Percentiles rank a stretch among this genome's conserved stretches.
phyloP scores from a whole-genome alignment of 2,329 filamentous ascomycete species.

The Hortaea werneckii region DNA sequence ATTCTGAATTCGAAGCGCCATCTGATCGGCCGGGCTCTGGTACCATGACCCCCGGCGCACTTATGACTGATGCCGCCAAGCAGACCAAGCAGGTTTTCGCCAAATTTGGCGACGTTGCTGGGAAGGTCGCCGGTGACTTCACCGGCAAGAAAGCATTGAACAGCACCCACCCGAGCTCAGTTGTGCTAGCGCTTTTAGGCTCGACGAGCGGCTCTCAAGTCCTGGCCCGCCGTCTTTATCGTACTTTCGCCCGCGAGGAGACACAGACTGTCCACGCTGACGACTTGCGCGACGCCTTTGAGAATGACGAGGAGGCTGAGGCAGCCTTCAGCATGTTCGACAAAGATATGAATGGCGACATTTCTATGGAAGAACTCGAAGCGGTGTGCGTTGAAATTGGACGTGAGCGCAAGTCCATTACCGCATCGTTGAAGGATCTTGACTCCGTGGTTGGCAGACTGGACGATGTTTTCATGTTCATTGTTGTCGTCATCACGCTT shows the following conservation, averaged over 20 bases:
- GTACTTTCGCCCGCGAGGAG: slow-evolving; percentile 67
- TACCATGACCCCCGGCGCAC: slow-evolving; percentile 60
- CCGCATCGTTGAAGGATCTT: slow-evolving; percentile 85
- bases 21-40: slow-evolving; percentile 42
- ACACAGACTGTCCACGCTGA: slow-evolving; percentile 67
- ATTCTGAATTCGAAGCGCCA: slow-evolving; percentile 64
- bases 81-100: slow-evolving; percentile 66
- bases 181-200: slow-evolving; percentile 67
- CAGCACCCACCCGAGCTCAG: slow-evolving; percentile 72
- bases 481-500: slow-evolving; percentile 69
- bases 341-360: slow-evolving; percentile 92
- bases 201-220: slow-evolving; percentile 68
- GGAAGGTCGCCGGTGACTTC: slow-evolving; percentile 80
- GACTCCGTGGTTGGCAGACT: slow-evolving; percentile 89
- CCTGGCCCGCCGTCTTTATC: slow-evolving; percentile 76
- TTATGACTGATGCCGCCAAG: slow-evolving; percentile 58
- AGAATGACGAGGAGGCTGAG: slow-evolving; percentile 74
- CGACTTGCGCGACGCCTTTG: slow-evolving; percentile 69
- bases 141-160: slow-evolving; percentile 61
- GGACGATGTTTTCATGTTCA: slow-evolving; percentile 78
- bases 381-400: slow-evolving; percentile 90
- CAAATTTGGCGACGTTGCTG: slow-evolving; percentile 77
- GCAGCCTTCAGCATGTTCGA: slow-evolving; percentile 89
- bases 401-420: slow-evolving; percentile 88
- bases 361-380: slow-evolving; percentile 90